Conservation (phyloP, 441 rosid genomes). For the Corymbia citriodora region DNA sequence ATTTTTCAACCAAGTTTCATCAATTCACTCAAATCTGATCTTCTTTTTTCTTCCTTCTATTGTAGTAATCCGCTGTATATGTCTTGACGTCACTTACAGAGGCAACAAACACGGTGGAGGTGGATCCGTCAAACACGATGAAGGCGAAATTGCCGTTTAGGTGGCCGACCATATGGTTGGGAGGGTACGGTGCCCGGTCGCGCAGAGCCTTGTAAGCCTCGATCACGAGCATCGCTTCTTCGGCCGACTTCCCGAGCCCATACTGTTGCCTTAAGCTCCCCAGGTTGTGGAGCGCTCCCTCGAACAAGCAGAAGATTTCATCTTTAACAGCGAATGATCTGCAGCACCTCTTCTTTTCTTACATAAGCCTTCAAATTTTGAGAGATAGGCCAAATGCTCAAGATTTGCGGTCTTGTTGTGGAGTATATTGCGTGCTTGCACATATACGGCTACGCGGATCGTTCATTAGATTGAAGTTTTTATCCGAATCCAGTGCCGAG, state of each 20-base stretch:
- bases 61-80: background rate
- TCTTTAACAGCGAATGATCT: slow-evolving; percentile 12
- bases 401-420: background rate
- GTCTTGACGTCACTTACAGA: background rate
- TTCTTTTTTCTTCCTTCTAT: background rate
- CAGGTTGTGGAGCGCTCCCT: slow-evolving; percentile 13
- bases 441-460: background rate
- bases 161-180: slow-evolving; percentile 9
- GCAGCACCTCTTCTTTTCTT: background rate
- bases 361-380: background rate
- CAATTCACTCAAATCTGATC: background rate
- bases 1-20: background rate
- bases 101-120: slow-evolving; percentile 11
- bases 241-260: background rate
- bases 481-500: background rate
- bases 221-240: background rate
- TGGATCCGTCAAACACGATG: slow-evolving; percentile 1
- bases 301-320: slow-evolving; percentile 14
- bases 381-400: background rate
- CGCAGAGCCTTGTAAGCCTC: slow-evolving; percentile 15
- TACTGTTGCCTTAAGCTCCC: slow-evolving; percentile 11
- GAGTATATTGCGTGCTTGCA: background rate
- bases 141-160: slow-evolving; percentile 5
- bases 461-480: background rate
- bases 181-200: slow-evolving; percentile 10